Evolutionary conservation across 768 basidiomycete genomes (phyloP).

Genomic region (Atractiella rhizophila): DNA sequence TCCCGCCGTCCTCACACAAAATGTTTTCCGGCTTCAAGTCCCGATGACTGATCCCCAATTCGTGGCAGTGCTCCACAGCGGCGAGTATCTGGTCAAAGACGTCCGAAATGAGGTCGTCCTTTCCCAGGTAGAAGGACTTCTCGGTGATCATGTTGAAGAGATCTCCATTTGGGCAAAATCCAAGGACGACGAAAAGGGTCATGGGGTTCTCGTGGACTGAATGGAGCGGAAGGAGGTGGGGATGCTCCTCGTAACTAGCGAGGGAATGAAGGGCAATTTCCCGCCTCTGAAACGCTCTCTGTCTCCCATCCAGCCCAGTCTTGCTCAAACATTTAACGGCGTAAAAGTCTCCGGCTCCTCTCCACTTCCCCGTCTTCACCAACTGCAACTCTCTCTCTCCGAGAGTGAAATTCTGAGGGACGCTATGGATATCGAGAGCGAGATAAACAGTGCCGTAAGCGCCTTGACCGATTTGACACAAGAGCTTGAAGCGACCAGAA

Average conservation of each 20-base stretch:
- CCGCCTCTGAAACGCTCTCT: slow-evolving; percentile 42
- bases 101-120: slow-evolving; percentile 57
- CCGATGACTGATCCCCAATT: slow-evolving; percentile 74
- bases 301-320: slow-evolving; percentile 29
- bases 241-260: slow-evolving; percentile 25
- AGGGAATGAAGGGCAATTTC: slow-evolving; percentile 36
- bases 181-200: slow-evolving; percentile 8
- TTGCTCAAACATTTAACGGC: slow-evolving; percentile 73
- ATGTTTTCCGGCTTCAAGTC: slow-evolving; percentile 93
- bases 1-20: slow-evolving; percentile 44
- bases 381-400: too few relatives aligned
- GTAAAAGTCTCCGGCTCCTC: too few relatives aligned
- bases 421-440: slow-evolving; percentile 32
- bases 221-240: slow-evolving; percentile 31
- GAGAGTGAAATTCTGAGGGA: slow-evolving; percentile 21
- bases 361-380: too few relatives aligned
- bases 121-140: slow-evolving; percentile 30
- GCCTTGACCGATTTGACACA: slow-evolving; percentile 66
- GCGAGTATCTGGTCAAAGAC: slow-evolving; percentile 85
- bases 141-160: slow-evolving; percentile 63
- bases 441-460: slow-evolving; percentile 91
- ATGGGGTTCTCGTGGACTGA: slow-evolving; percentile 9
- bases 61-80: slow-evolving; percentile 78
- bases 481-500: slow-evolving; percentile 52
- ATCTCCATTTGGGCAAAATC: slow-evolving; percentile 73